Conservation (phyloP, 1,139 yeast species). For the Saccharomycopsis phalli region DNA sequence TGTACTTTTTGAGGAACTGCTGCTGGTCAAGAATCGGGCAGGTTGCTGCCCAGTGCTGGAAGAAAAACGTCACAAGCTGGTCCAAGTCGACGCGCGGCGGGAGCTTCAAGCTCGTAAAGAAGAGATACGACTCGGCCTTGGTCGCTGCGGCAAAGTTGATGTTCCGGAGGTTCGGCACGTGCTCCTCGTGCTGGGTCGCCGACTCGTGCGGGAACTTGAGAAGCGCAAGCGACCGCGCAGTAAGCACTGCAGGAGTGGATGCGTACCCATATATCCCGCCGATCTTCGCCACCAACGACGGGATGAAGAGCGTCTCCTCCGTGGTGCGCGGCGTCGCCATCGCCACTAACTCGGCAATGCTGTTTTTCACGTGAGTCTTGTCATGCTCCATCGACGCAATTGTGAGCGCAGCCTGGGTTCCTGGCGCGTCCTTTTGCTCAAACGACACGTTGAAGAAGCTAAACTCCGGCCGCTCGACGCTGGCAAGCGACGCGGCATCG, state of each 20-base stretch:
- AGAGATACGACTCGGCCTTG: slow-evolving; percentile 34
- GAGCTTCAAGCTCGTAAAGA: slow-evolving; percentile 39
- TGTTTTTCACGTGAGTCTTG: slow-evolving; percentile 38
- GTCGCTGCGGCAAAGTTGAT: slow-evolving; percentile 30
- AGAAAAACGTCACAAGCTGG: slow-evolving; percentile 47
- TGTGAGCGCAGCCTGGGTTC: slow-evolving; percentile 71
- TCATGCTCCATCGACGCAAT: slow-evolving; percentile 37
- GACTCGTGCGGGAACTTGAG: slow-evolving; percentile 39
- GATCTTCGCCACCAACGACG: slow-evolving; percentile 57
- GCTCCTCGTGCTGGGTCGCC: slow-evolving; percentile 22
- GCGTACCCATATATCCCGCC: slow-evolving; percentile 64
- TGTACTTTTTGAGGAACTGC: slow-evolving; percentile 52
- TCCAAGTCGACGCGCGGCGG: slow-evolving; percentile 53
- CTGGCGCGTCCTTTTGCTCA: slow-evolving; percentile 65
- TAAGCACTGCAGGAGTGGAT: slow-evolving; percentile 55
- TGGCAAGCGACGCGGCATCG: slow-evolving; percentile 16
- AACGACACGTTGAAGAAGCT: slow-evolving; percentile 29
- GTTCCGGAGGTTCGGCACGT: slow-evolving; percentile 26
- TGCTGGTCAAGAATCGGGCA: slow-evolving; percentile 64
- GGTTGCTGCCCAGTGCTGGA: slow-evolving; percentile 70
- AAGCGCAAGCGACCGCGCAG: slow-evolving; percentile 63
- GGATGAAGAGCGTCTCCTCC: slow-evolving; percentile 66
- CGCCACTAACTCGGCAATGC: slow-evolving; percentile 60
- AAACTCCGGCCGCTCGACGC: slow-evolving; percentile 14
- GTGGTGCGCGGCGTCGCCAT: slow-evolving; percentile 69